Percentiles rank a stretch among this genome's conserved stretches.
Conservation (phyloP, 129 eudicot genomes). For the Deinandra increscens region DNA sequence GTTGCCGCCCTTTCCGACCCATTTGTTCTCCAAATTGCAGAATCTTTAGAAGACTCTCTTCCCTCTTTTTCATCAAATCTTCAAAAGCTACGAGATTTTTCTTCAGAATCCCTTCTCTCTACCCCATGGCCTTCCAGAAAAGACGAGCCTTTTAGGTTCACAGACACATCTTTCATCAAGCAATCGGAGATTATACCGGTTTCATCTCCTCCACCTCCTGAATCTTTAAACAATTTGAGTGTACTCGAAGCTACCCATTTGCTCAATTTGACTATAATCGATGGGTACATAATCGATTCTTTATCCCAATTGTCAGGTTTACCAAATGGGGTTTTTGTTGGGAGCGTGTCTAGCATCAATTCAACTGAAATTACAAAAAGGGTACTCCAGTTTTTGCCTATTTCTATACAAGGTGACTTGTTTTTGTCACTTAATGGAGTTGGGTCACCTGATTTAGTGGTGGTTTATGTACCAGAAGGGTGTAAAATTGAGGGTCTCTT, state of each 20-base stretch:
- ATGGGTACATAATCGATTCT: slow-evolving; percentile 65
- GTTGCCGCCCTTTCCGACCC: slow-evolving; percentile 74
- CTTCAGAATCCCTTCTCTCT: slow-evolving; percentile 72
- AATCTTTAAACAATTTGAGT: slow-evolving; percentile 27
- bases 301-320: slow-evolving; percentile 47
- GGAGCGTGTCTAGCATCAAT: slow-evolving; percentile 49
- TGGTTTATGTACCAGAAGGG: slow-evolving; percentile 90
- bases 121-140: slow-evolving; percentile 81
- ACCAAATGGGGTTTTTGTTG: slow-evolving; percentile 81
- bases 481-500: slow-evolving; percentile 55
- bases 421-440: slow-evolving; percentile 94
- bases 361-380: slow-evolving; percentile 48
- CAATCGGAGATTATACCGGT: slow-evolving; percentile 60
- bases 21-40: slow-evolving; percentile 84
- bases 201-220: slow-evolving; percentile 28
- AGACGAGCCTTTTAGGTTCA: slow-evolving; percentile 86
- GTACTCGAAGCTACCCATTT: slow-evolving; percentile 46
- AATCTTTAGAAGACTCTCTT: slow-evolving; percentile 78
- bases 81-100: slow-evolving; percentile 65
- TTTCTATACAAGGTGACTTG: slow-evolving; percentile 71
- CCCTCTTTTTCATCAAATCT: slow-evolving; percentile 51
- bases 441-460: slow-evolving; percentile 79
- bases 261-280: slow-evolving; percentile 59
- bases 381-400: slow-evolving; percentile 55
- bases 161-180: slow-evolving; percentile 81